phyloP scores from a whole-genome alignment of 2,329 filamentous ascomycete genomes.

The Elsinoe necatrix region DNA sequence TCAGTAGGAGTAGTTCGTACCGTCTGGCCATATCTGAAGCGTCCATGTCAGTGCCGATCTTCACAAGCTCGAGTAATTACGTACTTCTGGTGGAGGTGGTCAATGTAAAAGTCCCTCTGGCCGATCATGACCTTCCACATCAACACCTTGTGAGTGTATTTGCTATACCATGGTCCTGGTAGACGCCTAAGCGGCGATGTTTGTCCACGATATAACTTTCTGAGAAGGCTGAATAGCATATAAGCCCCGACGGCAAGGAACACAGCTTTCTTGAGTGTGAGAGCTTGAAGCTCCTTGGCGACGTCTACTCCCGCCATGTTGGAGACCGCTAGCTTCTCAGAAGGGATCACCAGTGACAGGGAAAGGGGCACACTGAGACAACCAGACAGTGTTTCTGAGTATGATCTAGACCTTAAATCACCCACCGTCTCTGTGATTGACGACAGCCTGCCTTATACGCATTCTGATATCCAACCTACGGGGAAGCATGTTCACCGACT shows the following conservation, averaged over 20 bases:
- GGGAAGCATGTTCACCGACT: conserved; percentile 11
- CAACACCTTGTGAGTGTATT: conserved; percentile 10
- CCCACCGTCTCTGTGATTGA: not conserved
- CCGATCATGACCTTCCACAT: conserved; percentile 16
- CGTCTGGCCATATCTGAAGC: conserved; percentile 13
- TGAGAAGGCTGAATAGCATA: not conserved
- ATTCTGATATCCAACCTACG: conserved; percentile 1
- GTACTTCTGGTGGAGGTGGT: conserved; percentile 12
- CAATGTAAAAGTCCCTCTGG: conserved; percentile 14
- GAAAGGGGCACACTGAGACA: not conserved
- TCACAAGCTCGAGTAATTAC: not conserved
- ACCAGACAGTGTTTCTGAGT: not conserved
- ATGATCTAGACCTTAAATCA: not conserved
- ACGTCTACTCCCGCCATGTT: conserved; percentile 4
- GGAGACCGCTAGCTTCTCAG: not conserved
- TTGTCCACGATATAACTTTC: conserved; percentile 5
- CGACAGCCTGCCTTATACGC: conserved; percentile 2
- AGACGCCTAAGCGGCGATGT: conserved; percentile 14
- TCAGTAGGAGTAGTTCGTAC: conserved; percentile 11
- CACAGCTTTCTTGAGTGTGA: conserved; percentile 2
- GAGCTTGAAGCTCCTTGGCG: conserved; percentile 1
- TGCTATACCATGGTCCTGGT: conserved; percentile 16
- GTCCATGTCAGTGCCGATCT: not conserved
- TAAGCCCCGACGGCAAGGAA: not conserved
- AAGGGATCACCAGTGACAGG: not conserved